phyloP scores from a whole-genome alignment of 768 basidiomycete genomes.

The Coprinellus micaceus region DNA sequence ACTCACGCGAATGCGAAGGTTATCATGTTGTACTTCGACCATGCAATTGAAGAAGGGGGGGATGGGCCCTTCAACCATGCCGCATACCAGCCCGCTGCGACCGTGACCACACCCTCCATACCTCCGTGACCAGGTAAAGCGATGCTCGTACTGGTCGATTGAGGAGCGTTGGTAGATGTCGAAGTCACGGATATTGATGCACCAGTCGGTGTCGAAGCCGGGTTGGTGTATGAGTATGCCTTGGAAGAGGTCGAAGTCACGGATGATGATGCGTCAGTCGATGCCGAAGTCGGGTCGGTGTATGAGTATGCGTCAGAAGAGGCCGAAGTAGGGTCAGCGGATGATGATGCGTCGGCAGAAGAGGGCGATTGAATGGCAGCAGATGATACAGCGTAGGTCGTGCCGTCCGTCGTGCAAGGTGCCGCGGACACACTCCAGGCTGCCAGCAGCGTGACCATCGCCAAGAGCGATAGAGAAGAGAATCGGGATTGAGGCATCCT shows the following conservation, averaged over 20 bases:
- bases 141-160: not conserved
- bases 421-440: conserved; percentile 17
- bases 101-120: conserved; percentile 24
- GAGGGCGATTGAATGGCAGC: not conserved
- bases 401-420: not conserved
- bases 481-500: not conserved
- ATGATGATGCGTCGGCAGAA: too few species aligned
- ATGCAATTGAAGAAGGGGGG: conserved; percentile 43
- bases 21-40: conserved; percentile 50
- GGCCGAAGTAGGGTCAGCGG: too few species aligned
- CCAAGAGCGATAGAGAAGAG: not conserved
- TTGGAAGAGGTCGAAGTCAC: too few species aligned
- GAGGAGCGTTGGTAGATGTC: too few species aligned
- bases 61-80: conserved; percentile 44
- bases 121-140: conserved; percentile 11
- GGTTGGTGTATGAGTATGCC: too few species aligned
- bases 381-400: not conserved
- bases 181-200: too few species aligned
- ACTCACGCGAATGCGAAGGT: conserved; percentile 49
- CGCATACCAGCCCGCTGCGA: conserved; percentile 55
- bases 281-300: too few species aligned
- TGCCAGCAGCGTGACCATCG: conserved; percentile 24
- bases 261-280: too few species aligned
- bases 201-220: too few species aligned
- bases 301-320: too few species aligned